These are phyloP conservation scores for Pseudogymnoascus sp. DNA, from an alignment of 2,329 filamentous ascomycete species.

Conservation along the genomic window DNA sequence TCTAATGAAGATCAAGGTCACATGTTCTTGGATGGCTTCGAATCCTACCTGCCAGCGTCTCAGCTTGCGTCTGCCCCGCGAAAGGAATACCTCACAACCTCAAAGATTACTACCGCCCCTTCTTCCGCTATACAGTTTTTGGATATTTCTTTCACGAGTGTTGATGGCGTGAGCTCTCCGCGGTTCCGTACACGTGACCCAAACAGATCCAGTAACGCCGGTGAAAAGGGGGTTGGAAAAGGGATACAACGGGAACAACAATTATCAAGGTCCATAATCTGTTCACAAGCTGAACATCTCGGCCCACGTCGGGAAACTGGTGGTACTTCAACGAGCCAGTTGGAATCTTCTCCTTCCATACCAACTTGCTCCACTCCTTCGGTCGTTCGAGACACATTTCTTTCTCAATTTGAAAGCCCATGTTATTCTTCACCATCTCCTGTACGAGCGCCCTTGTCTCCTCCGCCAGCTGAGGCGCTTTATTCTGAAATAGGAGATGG, in stretches of 20 bases:
- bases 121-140: constrained; percentile 3
- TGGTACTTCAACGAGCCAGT: constrained; percentile 1
- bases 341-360: constrained; percentile 6
- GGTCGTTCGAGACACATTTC: not conserved
- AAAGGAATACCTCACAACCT: constrained; percentile 4
- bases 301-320: not conserved
- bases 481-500: not conserved
- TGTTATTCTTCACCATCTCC: not conserved
- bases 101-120: not conserved
- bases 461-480: not conserved
- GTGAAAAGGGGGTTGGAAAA: not conserved
- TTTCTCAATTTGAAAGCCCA: not conserved
- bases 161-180: constrained; percentile 3
- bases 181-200: not conserved
- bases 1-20: constrained; percentile 19
- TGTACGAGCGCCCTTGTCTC: not conserved
- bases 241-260: not conserved
- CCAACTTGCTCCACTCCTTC: not conserved
- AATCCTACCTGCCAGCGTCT: not conserved
- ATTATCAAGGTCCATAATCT: not conserved
- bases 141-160: constrained; percentile 5
- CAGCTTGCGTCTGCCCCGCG: not conserved
- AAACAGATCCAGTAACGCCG: not conserved
- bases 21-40: constrained; percentile 3
- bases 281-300: too few relatives aligned